Base-by-base conservation (phyloP, 129 eudicot genomes). In the Flaveria trinervia region DNA sequence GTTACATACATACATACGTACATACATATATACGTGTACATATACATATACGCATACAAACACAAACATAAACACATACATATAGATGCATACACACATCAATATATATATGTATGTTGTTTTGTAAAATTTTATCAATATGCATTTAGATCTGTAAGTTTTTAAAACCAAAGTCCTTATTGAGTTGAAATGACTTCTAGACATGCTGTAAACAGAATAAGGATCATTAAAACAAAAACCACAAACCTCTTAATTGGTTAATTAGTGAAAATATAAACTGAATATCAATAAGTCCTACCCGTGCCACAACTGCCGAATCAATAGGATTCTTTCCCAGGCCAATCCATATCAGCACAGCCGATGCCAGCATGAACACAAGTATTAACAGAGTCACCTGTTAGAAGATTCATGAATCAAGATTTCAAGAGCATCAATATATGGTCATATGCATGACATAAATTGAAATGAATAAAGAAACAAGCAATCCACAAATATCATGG, bases 261-360 rank as follows among this genome's bases (percentile, higher is more conserved):
- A 51, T 50, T 9, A 36, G 3, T 16, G 5, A 14, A 73, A 33
- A 75, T 22, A 61, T 6, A 55, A 15, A 68, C 9, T 25, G 65
- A 72, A 73, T 57, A 10, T 18, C 16, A 18, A 76, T 17, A 75
- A 75, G 25, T 81, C 83, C 73, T 93, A 88, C 98, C 93, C 91
- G 92, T 55, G 93, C 93, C 80, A 94, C 92, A 33, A 88, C 82
- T 28, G 87, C 66, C 28, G 97, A 86, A 80, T 89, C 87, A 28
- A 91, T 89, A 77, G 89, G 93, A 84, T 78, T 86, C 71, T 83
- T 87, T 87, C 92, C 96, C 80, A 81, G 86, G 59, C 96, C 98
- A 74, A 91, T 81, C 98, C 98, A 94, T 61, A 91, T 91, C 25
- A 94, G 86, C 61, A 87, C 88, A 39, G 97, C 86, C 57, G 92